These are phyloP conservation scores for Takashimella koratensis DNA, from an alignment of 1,284 basidiomycete genomes.

Conservation along the genomic window DNA sequence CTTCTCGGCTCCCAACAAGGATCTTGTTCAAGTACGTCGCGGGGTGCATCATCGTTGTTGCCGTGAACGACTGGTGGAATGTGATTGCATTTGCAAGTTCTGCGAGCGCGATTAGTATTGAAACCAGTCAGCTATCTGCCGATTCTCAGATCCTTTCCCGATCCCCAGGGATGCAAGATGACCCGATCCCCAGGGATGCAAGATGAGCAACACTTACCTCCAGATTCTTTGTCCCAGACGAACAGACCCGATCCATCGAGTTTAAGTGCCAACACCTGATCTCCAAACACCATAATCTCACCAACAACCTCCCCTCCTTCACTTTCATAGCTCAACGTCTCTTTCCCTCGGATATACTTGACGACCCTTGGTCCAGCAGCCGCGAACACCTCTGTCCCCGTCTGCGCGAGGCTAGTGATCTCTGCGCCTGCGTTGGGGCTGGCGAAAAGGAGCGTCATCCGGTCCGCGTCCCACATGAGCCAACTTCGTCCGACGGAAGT, in stretches of 20 bases:
- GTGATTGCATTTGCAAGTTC: conserved; percentile 54
- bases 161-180: not conserved
- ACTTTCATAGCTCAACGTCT: conserved; percentile 46
- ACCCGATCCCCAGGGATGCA: not conserved
- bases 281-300: conserved; percentile 69
- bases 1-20: conserved; percentile 76
- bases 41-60: conserved; percentile 81
- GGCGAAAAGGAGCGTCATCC: conserved; percentile 88
- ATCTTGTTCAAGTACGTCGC: conserved; percentile 97
- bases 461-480: conserved; percentile 95
- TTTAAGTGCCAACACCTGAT: conserved; percentile 71
- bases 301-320: conserved; percentile 40
- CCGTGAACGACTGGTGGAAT: conserved; percentile 64
- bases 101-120: conserved; percentile 4
- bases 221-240: conserved; percentile 68
- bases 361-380: conserved; percentile 66
- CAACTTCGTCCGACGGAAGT: conserved; percentile 88
- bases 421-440: conserved; percentile 72
- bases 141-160: no score
- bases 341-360: conserved; percentile 82
- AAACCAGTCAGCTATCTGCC: not conserved
- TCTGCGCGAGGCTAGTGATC: conserved; percentile 74
- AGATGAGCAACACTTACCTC: conserved; percentile 55
- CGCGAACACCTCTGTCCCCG: conserved; percentile 82
- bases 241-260: conserved; percentile 76